Evolutionary conservation across 2,329 filamentous ascomycete species (phyloP).

Genomic region (Mollisia scopiformis): DNA sequence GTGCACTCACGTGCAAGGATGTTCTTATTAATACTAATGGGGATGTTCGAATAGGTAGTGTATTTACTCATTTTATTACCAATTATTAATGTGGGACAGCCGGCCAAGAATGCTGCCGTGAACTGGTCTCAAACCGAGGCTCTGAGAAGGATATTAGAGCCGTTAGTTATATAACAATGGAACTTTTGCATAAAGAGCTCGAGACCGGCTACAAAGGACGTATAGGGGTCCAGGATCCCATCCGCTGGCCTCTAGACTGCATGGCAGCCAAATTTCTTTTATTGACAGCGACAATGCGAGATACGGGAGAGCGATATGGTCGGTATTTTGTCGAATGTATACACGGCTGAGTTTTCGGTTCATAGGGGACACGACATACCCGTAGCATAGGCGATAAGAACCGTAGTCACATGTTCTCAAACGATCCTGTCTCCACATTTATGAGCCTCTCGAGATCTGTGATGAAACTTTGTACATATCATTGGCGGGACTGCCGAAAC

Average conservation of each 20-base stretch:
- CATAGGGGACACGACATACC: background rate
- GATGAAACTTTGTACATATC: too few species aligned
- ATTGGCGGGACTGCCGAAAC: too few species aligned
- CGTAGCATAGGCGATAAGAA: background rate
- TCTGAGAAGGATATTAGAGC: constrained; percentile 14
- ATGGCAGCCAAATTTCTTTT: constrained; percentile 12
- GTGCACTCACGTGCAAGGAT: constrained; percentile 12
- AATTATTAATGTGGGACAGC: constrained; percentile 10
- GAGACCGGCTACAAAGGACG: constrained; percentile 3
- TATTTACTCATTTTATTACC: background rate
- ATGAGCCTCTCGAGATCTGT: too few species aligned
- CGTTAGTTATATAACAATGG: constrained; percentile 17
- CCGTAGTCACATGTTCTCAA: background rate
- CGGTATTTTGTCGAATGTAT: background rate
- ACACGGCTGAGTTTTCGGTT: background rate
- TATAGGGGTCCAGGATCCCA: constrained; percentile 8
- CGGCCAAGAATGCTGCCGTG: constrained; percentile 11
- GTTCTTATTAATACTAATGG: constrained; percentile 17
- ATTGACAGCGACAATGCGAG: constrained; percentile 3
- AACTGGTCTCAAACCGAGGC: constrained; percentile 1
- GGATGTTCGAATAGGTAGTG: constrained; percentile 14
- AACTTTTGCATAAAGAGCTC: constrained; percentile 20
- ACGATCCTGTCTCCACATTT: too few species aligned
- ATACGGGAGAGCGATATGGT: background rate
- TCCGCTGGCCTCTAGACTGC: constrained; percentile 3